Conservation (phyloP, 1,284 basidiomycete genomes). For the Neolentinus lepideus region DNA sequence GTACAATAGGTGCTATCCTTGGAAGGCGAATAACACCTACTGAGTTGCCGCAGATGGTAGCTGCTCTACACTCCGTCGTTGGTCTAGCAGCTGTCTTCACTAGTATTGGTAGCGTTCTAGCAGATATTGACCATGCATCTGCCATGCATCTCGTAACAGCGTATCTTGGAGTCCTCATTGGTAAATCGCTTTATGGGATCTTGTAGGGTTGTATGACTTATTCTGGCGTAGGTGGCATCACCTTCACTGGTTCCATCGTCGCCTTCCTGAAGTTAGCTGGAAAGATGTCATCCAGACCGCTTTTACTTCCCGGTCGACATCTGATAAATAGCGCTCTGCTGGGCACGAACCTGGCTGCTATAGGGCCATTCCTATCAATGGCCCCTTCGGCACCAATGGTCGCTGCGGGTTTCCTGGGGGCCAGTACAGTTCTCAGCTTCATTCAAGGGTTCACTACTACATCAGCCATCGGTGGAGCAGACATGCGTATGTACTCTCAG, state of each 20-base stretch:
- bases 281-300: constrained; percentile 65
- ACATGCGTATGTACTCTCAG: constrained; percentile 66
- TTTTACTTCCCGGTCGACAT: constrained; percentile 70
- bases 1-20: constrained; percentile 57
- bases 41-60: constrained; percentile 78
- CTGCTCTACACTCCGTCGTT: constrained; percentile 72
- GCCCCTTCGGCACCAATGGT: constrained; percentile 63
- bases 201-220: not conserved
- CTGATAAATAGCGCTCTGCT: constrained; percentile 65
- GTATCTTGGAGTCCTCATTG: constrained; percentile 80
- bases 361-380: constrained; percentile 70
- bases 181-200: constrained; percentile 21
- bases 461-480: constrained; percentile 81
- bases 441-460: constrained; percentile 80
- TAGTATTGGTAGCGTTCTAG: constrained; percentile 71
- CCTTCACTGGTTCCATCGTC: constrained; percentile 81
- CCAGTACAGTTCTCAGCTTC: constrained; percentile 70
- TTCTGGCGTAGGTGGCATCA: constrained; percentile 46
- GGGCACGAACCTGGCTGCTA: constrained; percentile 58
- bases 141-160: constrained; percentile 75
- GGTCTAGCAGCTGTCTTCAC: constrained; percentile 83
- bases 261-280: constrained; percentile 83
- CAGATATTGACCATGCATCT: constrained; percentile 55
- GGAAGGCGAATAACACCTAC: constrained; percentile 79
- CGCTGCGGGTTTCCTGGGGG: constrained; percentile 70